A percentile compares a stretch with the other conserved stretches of the same genome.
Evolutionary conservation across 2,329 filamentous ascomycete genomes (phyloP).

Genomic region (Diplocarpon rosae): DNA sequence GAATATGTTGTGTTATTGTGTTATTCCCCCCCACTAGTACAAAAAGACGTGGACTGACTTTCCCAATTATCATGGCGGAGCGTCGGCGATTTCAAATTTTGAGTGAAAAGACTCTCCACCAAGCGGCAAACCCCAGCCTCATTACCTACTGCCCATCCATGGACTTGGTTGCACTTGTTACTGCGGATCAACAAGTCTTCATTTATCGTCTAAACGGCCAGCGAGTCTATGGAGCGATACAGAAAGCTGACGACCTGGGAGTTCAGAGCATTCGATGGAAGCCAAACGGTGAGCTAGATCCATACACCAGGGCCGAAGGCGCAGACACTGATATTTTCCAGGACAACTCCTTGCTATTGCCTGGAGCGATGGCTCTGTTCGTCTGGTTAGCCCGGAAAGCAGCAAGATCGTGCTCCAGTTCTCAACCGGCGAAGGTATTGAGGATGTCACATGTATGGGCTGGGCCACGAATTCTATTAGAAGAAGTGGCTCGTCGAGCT

Average conservation of each 20-base stretch:
- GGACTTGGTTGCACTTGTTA: constrained; percentile 68
- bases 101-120: constrained; percentile 47
- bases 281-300: constrained; percentile 24
- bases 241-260: constrained; percentile 26
- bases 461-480: constrained; percentile 27
- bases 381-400: constrained; percentile 68
- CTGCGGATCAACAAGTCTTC: constrained; percentile 55
- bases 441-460: constrained; percentile 35
- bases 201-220: constrained; percentile 75
- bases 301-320: background rate
- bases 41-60: background rate
- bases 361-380: constrained; percentile 71
- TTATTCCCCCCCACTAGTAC: background rate
- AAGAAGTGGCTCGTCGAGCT: constrained; percentile 11
- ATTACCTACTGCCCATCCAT: constrained; percentile 74
- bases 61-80: constrained; percentile 11
- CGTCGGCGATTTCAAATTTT: constrained; percentile 29
- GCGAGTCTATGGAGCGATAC: constrained; percentile 42
- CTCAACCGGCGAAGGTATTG: constrained; percentile 23
- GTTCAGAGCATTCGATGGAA: constrained; percentile 31
- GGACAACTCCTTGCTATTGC: constrained; percentile 71
- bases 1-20: background rate
- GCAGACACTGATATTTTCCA: constrained; percentile 24
- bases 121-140: constrained; percentile 43
- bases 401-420: constrained; percentile 72